Conservation (phyloP, 371 early-diverging fungal genomes). For the Mortierella polycephala region DNA sequence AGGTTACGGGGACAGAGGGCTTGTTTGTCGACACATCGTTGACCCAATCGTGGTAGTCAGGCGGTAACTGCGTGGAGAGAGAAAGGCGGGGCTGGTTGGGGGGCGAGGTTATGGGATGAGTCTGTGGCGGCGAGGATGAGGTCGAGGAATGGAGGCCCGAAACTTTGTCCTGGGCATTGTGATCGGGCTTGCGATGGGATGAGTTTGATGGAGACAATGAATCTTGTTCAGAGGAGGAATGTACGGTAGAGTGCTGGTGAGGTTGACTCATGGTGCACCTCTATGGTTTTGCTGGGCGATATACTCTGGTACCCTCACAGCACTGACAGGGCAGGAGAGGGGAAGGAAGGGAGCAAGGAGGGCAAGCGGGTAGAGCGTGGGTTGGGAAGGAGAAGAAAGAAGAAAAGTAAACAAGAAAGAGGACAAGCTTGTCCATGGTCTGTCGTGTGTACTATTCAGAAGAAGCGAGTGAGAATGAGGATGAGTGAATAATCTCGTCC, state of each 20-base stretch:
- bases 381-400: background rate
- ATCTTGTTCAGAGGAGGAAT: background rate
- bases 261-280: no score
- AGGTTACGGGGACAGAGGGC: background rate
- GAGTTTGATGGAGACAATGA: background rate
- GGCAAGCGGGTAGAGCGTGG: no score
- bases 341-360: background rate
- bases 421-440: no score
- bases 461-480: no score
- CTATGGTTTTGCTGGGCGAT: no score
- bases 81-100: conserved; percentile 49
- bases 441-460: no score
- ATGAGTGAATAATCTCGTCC: no score
- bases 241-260: background rate
- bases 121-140: background rate
- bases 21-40: conserved; percentile 18
- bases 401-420: no score
- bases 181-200: no score
- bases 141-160: background rate
- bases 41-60: conserved; percentile 51
- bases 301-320: background rate
- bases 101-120: conserved; percentile 25
- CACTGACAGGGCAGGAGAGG: background rate
- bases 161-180: background rate
- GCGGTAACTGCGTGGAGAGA: conserved; percentile 37